A percentile compares a stretch with the other conserved stretches of the same genome.
phyloP scores from a whole-genome alignment of 192 early-diverging fungal species.

The Entomortierella chlamydospora region DNA sequence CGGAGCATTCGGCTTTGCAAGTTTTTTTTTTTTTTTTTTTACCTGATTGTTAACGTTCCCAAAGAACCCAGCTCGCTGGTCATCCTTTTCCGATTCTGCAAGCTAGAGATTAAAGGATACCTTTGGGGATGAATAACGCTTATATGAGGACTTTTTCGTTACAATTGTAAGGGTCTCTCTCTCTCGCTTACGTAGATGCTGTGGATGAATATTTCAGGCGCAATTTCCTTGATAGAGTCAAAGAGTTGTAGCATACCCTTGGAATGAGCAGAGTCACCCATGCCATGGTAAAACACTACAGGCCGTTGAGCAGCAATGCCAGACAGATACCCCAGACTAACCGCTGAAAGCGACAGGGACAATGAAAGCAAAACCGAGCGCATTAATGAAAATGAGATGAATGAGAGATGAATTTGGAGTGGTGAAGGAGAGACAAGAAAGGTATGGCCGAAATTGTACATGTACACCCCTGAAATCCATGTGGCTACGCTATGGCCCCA shows the following conservation, averaged over 20 bases:
- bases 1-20: too few species aligned
- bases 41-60: conserved; percentile 86
- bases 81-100: conserved; percentile 68
- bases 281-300: conserved; percentile 90
- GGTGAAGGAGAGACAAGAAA: background rate
- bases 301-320: conserved; percentile 15
- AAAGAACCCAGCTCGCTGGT: conserved; percentile 87
- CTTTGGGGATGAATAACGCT: too few species aligned
- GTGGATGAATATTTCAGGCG: conserved; percentile 81
- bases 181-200: conserved; percentile 74
- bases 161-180: background rate
- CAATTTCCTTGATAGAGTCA: conserved; percentile 50
- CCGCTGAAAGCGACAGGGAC: conserved; percentile 7
- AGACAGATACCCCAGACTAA: background rate
- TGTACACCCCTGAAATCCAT: too few species aligned
- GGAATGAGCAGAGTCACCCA: conserved; percentile 89
- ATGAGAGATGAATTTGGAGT: background rate
- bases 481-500: background rate
- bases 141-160: too few species aligned
- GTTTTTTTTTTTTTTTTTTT: conserved; percentile 2
- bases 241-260: conserved; percentile 68
- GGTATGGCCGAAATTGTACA: too few species aligned
- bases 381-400: background rate
- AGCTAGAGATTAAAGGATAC: conserved; percentile 8
- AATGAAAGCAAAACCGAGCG: background rate